Percentiles rank a stretch among this genome's conserved stretches.
These are phyloP conservation scores for Aureobasidium sp. DNA, from an alignment of 2,329 filamentous ascomycete species.

Conservation along the genomic window DNA sequence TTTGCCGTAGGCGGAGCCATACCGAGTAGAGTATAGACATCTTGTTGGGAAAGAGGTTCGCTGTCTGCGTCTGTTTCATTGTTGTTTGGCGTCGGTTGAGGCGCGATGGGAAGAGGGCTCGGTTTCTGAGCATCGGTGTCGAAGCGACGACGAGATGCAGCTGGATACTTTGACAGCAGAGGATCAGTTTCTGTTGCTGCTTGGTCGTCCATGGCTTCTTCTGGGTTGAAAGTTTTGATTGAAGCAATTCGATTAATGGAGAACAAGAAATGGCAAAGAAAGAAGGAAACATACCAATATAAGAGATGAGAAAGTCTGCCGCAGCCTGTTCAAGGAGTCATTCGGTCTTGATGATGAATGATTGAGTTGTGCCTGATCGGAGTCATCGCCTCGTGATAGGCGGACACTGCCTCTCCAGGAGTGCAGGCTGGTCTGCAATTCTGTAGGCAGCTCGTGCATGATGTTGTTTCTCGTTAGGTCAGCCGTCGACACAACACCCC, in stretches of 20 bases:
- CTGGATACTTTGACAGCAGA: conserved; percentile 5
- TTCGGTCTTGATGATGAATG: conserved; percentile 9
- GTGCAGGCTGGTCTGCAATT: conserved; percentile 24
- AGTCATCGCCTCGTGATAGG: conserved; percentile 18
- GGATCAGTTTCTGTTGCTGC: conserved; percentile 10
- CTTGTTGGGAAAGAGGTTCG: conserved; percentile 20
- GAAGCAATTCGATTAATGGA: background rate
- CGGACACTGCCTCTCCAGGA: conserved; percentile 26
- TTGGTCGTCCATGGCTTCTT: background rate
- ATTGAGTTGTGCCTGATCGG: conserved; percentile 18
- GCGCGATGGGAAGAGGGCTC: background rate
- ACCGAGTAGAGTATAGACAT: conserved; percentile 29
- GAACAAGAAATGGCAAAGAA: background rate
- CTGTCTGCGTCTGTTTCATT: conserved; percentile 18
- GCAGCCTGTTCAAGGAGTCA: conserved; percentile 15
- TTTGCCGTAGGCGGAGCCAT: conserved; percentile 22
- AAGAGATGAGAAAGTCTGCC: conserved; percentile 18
- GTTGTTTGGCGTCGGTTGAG: conserved; percentile 20
- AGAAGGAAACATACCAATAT: conserved; percentile 18
- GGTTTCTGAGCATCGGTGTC: background rate
- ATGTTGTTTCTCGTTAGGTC: background rate
- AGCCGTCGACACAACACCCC: background rate
- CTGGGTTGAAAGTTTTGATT: background rate
- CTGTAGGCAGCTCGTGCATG: conserved; percentile 30
- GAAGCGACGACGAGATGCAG: background rate